Evolutionary conservation across 140 eudicot genomes (phyloP).

Genomic region (Cichorium intybus): DNA sequence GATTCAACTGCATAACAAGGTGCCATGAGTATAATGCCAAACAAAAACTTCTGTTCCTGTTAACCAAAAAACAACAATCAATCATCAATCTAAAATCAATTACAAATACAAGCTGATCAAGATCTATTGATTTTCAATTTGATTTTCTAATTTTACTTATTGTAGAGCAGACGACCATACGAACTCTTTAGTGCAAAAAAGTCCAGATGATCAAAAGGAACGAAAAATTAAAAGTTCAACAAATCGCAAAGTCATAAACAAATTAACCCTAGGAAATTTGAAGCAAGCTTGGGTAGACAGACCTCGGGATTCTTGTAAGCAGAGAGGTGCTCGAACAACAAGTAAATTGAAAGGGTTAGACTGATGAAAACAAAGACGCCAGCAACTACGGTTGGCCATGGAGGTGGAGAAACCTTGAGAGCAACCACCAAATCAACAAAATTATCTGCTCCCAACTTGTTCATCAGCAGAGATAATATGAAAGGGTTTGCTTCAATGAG

Average conservation of each 20-base stretch:
- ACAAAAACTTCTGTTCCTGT: conserved; percentile 96
- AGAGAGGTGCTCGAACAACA: conserved; percentile 81
- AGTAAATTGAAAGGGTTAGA: conserved; percentile 74
- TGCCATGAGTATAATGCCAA: conserved; percentile 90
- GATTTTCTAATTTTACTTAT: not conserved
- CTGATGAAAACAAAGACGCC: conserved; percentile 68
- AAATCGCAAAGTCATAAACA: not conserved
- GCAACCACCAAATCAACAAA: conserved; percentile 23
- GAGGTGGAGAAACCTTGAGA: conserved; percentile 41
- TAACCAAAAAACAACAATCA: conserved; percentile 9
- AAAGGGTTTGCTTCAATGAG: conserved; percentile 20
- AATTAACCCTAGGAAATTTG: not conserved
- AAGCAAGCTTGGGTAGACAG: not conserved
- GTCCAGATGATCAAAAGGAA: not conserved
- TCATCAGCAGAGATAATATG: conserved; percentile 44
- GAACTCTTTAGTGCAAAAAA: not conserved
- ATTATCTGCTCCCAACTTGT: conserved; percentile 34
- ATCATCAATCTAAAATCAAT: not conserved
- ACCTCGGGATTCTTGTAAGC: conserved; percentile 98
- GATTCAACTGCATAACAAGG: conserved; percentile 96
- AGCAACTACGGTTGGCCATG: conserved; percentile 78
- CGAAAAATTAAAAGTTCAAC: not conserved
- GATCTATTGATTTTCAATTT: not conserved
- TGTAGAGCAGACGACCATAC: not conserved
- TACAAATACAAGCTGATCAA: not conserved